phyloP scores from a whole-genome alignment of 306 rosid species.

The Purshia tridentata region DNA sequence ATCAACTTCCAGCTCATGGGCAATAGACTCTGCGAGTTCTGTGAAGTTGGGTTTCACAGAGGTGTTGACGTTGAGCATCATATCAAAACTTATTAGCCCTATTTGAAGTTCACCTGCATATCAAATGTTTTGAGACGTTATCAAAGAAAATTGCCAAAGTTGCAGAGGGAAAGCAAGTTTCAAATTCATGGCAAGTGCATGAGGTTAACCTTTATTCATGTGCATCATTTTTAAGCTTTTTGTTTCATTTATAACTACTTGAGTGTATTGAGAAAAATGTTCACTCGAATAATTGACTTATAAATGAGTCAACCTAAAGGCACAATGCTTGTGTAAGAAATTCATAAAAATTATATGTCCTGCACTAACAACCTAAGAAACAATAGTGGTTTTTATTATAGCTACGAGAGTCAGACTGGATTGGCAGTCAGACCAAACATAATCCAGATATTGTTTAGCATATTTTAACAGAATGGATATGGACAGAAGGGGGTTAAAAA shows the following conservation, averaged over 20 bases:
- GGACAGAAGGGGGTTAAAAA: not conserved
- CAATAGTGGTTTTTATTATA: not conserved
- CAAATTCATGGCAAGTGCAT: not conserved
- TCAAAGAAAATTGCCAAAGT: slow-evolving; percentile 14
- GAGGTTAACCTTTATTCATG: not conserved
- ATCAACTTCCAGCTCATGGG: slow-evolving; percentile 35
- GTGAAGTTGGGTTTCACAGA: slow-evolving; percentile 40
- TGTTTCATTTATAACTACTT: not conserved
- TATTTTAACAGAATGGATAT: not conserved
- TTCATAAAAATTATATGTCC: not conserved
- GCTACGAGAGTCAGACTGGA: not conserved
- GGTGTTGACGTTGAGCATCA: slow-evolving; percentile 40
- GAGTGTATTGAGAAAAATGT: not conserved
- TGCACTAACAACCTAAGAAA: not conserved
- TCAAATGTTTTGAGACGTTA: slow-evolving; percentile 13
- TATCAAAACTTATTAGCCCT: slow-evolving; percentile 41
- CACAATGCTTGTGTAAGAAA: not conserved
- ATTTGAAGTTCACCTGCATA: slow-evolving; percentile 39
- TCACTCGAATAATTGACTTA: not conserved
- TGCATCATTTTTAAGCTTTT: not conserved
- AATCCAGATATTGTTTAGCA: too few relatives aligned
- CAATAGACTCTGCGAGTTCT: slow-evolving; percentile 44
- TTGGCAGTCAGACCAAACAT: too few relatives aligned
- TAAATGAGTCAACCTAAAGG: slow-evolving; percentile 2
- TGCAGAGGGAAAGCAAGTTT: not conserved